These are phyloP conservation scores for Clonostachys chloroleuca DNA, from an alignment of 2,329 filamentous ascomycete species.

Conservation along the genomic window DNA sequence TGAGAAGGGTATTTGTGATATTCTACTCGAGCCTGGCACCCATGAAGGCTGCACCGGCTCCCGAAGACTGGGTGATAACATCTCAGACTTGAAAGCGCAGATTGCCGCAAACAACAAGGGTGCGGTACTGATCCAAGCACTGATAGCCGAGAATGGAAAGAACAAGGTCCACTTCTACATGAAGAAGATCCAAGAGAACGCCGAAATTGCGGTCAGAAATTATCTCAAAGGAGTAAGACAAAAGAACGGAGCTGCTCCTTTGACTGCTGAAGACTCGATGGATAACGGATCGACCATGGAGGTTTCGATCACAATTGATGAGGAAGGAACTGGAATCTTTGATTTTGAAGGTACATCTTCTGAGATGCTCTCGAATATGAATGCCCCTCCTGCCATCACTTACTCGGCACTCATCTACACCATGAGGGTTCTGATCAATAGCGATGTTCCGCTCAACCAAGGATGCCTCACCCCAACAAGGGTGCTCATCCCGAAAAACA, in stretches of 20 bases:
- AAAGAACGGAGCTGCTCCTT: constrained; percentile 31
- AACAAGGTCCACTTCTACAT: constrained; percentile 62
- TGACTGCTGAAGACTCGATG: constrained; percentile 22
- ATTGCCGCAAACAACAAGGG: constrained; percentile 85
- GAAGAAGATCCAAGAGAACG: constrained; percentile 32
- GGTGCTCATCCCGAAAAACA: constrained; percentile 20
- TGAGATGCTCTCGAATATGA: constrained; percentile 26
- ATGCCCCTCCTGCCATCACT: constrained; percentile 27
- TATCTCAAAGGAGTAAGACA: constrained; percentile 15
- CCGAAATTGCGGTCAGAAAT: constrained; percentile 24
- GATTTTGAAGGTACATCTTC: constrained; percentile 28
- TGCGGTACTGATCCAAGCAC: constrained; percentile 66
- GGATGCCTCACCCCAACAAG: constrained; percentile 27
- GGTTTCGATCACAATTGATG: constrained; percentile 21
- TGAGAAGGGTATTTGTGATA: constrained; percentile 68
- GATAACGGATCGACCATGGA: constrained; percentile 28
- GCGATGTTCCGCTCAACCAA: constrained; percentile 31
- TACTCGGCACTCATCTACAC: constrained; percentile 31
- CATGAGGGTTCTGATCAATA: constrained; percentile 24
- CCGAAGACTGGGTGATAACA: constrained; percentile 73
- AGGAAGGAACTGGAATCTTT: constrained; percentile 22
- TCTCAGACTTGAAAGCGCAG: constrained; percentile 83
- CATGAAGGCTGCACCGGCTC: constrained; percentile 75
- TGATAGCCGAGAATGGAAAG: constrained; percentile 71
- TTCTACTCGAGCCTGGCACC: constrained; percentile 71